phyloP scores from a whole-genome alignment of 2,329 filamentous ascomycete genomes.

The Bisporella sp. region DNA sequence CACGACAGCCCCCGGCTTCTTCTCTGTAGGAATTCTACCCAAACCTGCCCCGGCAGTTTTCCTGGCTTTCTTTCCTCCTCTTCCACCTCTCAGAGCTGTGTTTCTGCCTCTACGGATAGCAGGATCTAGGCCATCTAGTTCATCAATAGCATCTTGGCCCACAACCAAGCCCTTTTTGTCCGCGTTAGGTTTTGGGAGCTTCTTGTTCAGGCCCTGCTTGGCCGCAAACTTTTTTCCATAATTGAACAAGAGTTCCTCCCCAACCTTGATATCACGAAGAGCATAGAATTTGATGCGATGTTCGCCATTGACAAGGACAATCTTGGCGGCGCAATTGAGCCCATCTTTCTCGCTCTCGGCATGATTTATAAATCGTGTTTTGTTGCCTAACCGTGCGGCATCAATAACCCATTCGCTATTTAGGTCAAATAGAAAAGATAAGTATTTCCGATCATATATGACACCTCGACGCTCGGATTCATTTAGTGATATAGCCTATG shows the following conservation, averaged over 20 bases:
- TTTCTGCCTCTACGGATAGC: conserved; percentile 9
- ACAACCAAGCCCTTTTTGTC: conserved; percentile 15
- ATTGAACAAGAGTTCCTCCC: conserved; percentile 76
- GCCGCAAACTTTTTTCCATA: conserved; percentile 67
- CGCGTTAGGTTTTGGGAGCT: conserved; percentile 20
- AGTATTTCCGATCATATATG: conserved; percentile 29
- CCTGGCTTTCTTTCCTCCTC: conserved; percentile 5
- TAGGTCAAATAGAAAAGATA: conserved; percentile 44
- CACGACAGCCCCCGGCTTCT: background rate
- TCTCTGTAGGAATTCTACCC: background rate
- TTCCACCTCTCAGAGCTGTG: conserved; percentile 6
- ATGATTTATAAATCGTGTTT: conserved; percentile 80
- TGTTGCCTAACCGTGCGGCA: conserved; percentile 69
- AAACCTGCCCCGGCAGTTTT: conserved; percentile 5
- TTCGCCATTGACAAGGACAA: conserved; percentile 67
- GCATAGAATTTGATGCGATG: conserved; percentile 72
- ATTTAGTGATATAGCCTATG: conserved; percentile 45
- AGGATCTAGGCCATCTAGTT: conserved; percentile 14
- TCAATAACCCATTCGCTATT: conserved; percentile 52
- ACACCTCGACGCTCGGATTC: conserved; percentile 25
- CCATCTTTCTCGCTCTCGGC: conserved; percentile 54
- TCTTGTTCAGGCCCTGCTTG: conserved; percentile 39
- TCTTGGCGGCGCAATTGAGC: conserved; percentile 57
- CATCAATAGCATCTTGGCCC: conserved; percentile 17
- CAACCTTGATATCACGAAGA: conserved; percentile 55